Evolutionary conservation across 2,329 filamentous ascomycete genomes (phyloP).

Genomic region (Thielaviopsis ethacetica): DNA sequence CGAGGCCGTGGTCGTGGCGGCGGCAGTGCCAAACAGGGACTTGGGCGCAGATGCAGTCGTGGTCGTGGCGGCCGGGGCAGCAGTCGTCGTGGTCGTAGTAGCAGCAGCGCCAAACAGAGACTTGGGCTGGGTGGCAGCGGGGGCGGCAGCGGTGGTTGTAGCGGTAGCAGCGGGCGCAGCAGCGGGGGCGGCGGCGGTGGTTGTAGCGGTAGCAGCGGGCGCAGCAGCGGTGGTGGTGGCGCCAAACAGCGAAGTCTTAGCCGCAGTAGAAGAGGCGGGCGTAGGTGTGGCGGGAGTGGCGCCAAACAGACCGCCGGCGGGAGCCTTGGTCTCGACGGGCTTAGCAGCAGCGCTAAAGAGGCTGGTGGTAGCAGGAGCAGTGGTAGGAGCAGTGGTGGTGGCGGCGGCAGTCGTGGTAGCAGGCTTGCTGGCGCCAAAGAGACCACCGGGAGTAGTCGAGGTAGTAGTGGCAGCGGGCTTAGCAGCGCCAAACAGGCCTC

Average conservation of each 20-base stretch:
- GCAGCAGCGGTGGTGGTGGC: constrained; percentile 1
- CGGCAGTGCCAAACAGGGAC: constrained; percentile 7
- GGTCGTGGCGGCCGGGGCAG: constrained; percentile 14
- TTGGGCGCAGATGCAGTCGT: constrained; percentile 9
- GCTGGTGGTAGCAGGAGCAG: constrained; percentile 14
- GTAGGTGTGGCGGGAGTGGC: constrained; percentile 24
- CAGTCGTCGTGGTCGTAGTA: constrained; percentile 2
- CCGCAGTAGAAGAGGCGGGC: constrained; percentile 15
- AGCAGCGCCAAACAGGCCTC: constrained; percentile 12
- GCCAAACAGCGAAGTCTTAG: constrained; percentile 13
- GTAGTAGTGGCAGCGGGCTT: constrained; percentile 10
- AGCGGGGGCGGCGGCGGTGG: constrained; percentile 13
- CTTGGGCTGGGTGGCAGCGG: neutral
- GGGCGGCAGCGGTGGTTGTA: neutral
- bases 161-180: constrained; percentile 16
- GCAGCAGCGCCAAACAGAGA: constrained; percentile 11
- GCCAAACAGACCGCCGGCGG: constrained; percentile 22
- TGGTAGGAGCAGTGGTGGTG: constrained; percentile 6
- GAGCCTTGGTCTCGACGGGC: constrained; percentile 5
- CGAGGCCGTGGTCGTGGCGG: constrained; percentile 19
- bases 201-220: constrained; percentile 17
- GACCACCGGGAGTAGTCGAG: constrained; percentile 11
- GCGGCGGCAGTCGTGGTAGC: neutral
- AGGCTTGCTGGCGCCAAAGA: constrained; percentile 13
- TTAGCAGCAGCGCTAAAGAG: constrained; percentile 8